Evolutionary conservation across 2,329 filamentous ascomycete species (phyloP).

Genomic region (Penicillium psychrosexuale): DNA sequence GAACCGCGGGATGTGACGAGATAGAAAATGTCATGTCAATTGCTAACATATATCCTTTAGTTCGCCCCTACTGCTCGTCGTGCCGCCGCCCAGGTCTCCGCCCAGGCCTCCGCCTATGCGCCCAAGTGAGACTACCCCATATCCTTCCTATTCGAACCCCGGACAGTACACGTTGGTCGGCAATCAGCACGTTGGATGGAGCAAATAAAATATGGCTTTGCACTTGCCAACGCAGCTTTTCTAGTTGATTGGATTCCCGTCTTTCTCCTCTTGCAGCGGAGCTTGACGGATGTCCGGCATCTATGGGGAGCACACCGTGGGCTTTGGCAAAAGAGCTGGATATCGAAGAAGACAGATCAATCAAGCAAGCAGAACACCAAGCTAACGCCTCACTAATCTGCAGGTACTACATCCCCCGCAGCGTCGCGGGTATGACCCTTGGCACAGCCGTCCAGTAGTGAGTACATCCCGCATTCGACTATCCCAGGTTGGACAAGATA

Average conservation of each 20-base stretch:
- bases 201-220: neutral
- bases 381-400: conserved; percentile 2
- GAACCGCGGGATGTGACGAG: conserved; percentile 14
- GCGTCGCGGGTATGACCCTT: conserved; percentile 52
- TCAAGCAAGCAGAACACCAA: neutral
- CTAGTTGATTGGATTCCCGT: neutral
- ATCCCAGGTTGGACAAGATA: neutral
- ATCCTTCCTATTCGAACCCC: neutral
- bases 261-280: neutral
- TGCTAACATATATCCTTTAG: conserved; percentile 25
- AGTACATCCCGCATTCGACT: conserved; percentile 26
- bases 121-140: conserved; percentile 50
- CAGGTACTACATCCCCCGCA: conserved; percentile 50
- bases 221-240: neutral
- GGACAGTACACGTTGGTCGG: neutral
- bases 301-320: neutral
- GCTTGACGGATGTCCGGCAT: neutral
- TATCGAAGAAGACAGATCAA: neutral
- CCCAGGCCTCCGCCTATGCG: conserved; percentile 55
- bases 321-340: neutral
- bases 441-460: conserved; percentile 45
- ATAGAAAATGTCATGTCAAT: neutral
- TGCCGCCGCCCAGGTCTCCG: conserved; percentile 48
- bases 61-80: conserved; percentile 38
- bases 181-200: neutral